Evolutionary conservation across 2,329 filamentous ascomycete species (phyloP), one percentile per base, ranked within the genome.

Genomic region (Exophiala xenobiotica): DNA sequence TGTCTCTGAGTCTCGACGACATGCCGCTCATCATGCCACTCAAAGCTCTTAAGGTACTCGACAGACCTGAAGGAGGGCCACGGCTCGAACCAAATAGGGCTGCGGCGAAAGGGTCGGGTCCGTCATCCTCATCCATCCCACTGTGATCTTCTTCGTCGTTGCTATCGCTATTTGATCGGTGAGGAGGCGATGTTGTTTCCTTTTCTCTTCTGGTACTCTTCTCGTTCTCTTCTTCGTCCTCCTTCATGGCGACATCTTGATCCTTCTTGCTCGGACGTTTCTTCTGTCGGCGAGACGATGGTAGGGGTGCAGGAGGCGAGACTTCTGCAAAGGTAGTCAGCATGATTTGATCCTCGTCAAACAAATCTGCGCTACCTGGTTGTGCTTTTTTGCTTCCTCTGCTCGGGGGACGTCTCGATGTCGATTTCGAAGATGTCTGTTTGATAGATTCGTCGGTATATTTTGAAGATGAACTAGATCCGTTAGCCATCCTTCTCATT

Each of bases 11-110:
- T 58, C 90, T 84, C 31, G 83, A 79, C 18, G 88, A 86, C 52
- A 92, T 84, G 31, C 91, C 88, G 2, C 88, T 87, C 81, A 96
- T 92, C 80, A 96, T 95, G 57, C 91, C 91, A 46, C 85, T 95
- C 59, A 99, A 74, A 14, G 91, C 90, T 66, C 92, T 80, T 14
- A 99, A 78, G 11, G 90, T 95, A 64, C 77, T 88, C 5, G 89
- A 88, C 22, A 97, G 74, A 14, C 83, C 82, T 46, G 83, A 78
- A 12, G 82, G 78, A 7, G 80, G 76, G 50, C 79, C 80, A 40
- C 80, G 79, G 35, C 86, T 82, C 7, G 67, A 62, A 27, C 87
- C 84, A 57, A 96, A 89, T 11, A 82, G 77, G 53, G 76, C 75
- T 49, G 74, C 75, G 49, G 76, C 73, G 64, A 87, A 86, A 2